These are phyloP conservation scores for Chalaropsis thielavioides DNA, from an alignment of 2,329 filamentous ascomycete genomes.

Conservation along the genomic window DNA sequence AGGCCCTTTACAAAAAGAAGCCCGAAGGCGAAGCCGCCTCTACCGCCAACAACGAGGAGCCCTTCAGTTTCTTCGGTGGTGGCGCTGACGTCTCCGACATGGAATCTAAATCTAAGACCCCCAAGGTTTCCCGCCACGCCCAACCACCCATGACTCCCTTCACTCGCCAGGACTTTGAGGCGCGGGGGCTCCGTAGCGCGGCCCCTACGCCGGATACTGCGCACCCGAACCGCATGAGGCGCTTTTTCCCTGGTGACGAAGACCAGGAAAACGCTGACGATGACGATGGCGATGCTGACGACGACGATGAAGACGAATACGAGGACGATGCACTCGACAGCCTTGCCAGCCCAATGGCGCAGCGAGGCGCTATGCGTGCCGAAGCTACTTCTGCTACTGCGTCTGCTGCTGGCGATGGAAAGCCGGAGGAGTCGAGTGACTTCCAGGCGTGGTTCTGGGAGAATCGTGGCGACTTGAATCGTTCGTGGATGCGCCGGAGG, in stretches of 20 bases:
- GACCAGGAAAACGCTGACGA: slow-evolving; percentile 33
- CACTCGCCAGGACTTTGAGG: slow-evolving; percentile 63
- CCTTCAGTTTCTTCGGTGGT: slow-evolving; percentile 65
- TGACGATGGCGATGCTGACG: slow-evolving; percentile 24
- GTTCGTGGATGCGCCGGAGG: slow-evolving; percentile 50
- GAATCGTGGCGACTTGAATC: slow-evolving; percentile 48
- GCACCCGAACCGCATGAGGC: slow-evolving; percentile 50
- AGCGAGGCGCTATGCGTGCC: slow-evolving; percentile 16
- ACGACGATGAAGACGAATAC: slow-evolving; percentile 24
- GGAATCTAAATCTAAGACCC: slow-evolving; percentile 24
- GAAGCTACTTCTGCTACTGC: slow-evolving; percentile 16
- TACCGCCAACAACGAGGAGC: slow-evolving; percentile 28
- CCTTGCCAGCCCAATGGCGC: slow-evolving; percentile 7
- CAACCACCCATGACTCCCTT: slow-evolving; percentile 65
- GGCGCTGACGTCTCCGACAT: slow-evolving; percentile 34
- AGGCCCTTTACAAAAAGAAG: slow-evolving; percentile 73
- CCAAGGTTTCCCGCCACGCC: slow-evolving; percentile 17
- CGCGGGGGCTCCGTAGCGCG: slow-evolving; percentile 63
- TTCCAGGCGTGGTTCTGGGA: slow-evolving; percentile 58
- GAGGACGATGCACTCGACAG: slow-evolving; percentile 22
- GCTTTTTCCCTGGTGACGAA: slow-evolving; percentile 39
- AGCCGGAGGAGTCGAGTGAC: slow-evolving; percentile 27
- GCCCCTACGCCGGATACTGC: slow-evolving; percentile 93
- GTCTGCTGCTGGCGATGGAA: slow-evolving; percentile 18
- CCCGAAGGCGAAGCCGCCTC: slow-evolving; percentile 24